Evolutionary conservation across 2,329 filamentous ascomycete species (phyloP).

Genomic region (Sphaerostilbella broomeana): DNA sequence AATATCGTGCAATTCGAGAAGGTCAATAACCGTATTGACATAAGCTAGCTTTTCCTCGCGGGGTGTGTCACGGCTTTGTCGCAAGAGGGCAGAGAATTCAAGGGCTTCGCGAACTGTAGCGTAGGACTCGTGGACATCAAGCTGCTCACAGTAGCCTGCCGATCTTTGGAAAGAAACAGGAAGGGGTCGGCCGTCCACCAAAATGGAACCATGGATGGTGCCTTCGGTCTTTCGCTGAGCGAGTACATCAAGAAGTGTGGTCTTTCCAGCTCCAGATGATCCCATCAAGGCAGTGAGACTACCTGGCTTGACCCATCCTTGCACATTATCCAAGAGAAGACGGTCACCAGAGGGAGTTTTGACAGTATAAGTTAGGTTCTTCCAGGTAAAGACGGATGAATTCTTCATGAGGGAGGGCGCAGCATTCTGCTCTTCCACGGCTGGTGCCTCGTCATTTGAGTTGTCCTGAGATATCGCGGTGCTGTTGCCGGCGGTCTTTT

Average conservation of each 20-base stretch:
- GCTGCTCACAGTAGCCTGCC: slow-evolving; percentile 74
- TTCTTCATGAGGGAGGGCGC: slow-evolving; percentile 58
- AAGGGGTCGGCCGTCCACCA: slow-evolving; percentile 66
- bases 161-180: slow-evolving; percentile 72
- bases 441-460: slow-evolving; percentile 13
- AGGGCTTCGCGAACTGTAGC: slow-evolving; percentile 62
- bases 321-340: slow-evolving; percentile 67
- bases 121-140: slow-evolving; percentile 68
- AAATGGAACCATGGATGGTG: slow-evolving; percentile 65
- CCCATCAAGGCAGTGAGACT: slow-evolving; percentile 77
- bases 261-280: slow-evolving; percentile 77
- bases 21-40: slow-evolving; percentile 70
- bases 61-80: slow-evolving; percentile 59
- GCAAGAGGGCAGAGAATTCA: slow-evolving; percentile 58
- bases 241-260: slow-evolving; percentile 74
- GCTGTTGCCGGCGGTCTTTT: slow-evolving; percentile 17
- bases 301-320: slow-evolving; percentile 78
- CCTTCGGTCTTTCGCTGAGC: slow-evolving; percentile 75
- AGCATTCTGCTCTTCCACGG: slow-evolving; percentile 20
- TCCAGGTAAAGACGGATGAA: slow-evolving; percentile 67
- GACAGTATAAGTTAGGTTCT: slow-evolving; percentile 64
- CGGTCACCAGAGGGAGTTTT: slow-evolving; percentile 55
- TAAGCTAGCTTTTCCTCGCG: slow-evolving; percentile 66
- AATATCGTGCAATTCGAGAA: slow-evolving; percentile 43
- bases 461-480: slow-evolving; percentile 2